Percentiles rank a stretch among this genome's conserved stretches.
Conservation (phyloP, 2,329 filamentous ascomycete genomes). For the Fusarium nelsonii region DNA sequence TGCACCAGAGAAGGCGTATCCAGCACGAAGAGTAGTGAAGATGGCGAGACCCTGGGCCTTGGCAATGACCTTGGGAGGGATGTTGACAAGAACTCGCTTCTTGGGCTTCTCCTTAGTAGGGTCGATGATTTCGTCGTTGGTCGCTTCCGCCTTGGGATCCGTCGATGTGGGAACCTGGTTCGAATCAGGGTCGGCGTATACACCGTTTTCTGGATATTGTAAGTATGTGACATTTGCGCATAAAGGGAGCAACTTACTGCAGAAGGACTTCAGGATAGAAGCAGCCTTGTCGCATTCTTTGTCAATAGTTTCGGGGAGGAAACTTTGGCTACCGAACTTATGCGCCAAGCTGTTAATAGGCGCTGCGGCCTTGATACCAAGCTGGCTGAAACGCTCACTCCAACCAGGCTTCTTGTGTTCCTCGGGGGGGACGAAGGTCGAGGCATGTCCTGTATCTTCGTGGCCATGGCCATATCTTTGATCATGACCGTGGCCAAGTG, state of each 20-base stretch:
- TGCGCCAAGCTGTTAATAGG: slow-evolving; percentile 87
- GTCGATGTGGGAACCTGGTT: slow-evolving; percentile 50
- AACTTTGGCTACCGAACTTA: slow-evolving; percentile 84
- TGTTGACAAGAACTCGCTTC: slow-evolving; percentile 65
- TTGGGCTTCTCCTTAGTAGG: slow-evolving; percentile 56
- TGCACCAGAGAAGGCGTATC: slow-evolving; percentile 74
- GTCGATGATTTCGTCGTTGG: slow-evolving; percentile 48
- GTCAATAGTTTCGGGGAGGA: slow-evolving; percentile 87
- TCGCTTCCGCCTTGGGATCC: slow-evolving; percentile 49
- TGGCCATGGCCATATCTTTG: background rate
- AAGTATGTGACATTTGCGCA: background rate
- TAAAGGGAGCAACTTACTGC: slow-evolving; percentile 68
- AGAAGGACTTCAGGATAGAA: slow-evolving; percentile 85
- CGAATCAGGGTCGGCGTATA: slow-evolving; percentile 58
- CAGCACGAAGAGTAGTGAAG: slow-evolving; percentile 77
- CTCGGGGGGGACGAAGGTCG: slow-evolving; percentile 26
- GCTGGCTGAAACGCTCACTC: slow-evolving; percentile 50
- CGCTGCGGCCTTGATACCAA: slow-evolving; percentile 65
- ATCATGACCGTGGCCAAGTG: background rate
- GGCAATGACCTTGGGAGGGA: slow-evolving; percentile 70
- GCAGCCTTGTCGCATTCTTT: slow-evolving; percentile 94
- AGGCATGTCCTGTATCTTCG: slow-evolving; percentile 8
- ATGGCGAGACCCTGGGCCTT: slow-evolving; percentile 77
- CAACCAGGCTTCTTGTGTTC: slow-evolving; percentile 47
- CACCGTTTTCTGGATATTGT: slow-evolving; percentile 60